phyloP scores from a whole-genome alignment of 495 filamentous ascomycete genomes.

The Clohesyomyces aquaticus region DNA sequence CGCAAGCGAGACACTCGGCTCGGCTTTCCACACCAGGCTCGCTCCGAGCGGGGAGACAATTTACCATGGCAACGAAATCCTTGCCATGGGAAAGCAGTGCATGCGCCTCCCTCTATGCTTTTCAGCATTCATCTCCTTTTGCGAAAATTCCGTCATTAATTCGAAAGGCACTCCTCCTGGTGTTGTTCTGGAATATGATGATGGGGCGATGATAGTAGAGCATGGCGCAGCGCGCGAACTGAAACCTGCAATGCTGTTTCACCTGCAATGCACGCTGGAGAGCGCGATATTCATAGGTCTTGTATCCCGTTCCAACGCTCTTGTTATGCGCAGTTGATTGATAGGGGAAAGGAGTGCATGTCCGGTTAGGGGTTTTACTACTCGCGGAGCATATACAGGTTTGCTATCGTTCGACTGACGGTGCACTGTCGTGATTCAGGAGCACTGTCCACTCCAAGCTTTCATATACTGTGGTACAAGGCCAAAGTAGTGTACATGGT shows the following conservation, averaged over 20 bases:
- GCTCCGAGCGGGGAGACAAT: not conserved
- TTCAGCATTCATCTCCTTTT: no score
- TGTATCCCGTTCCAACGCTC: no score
- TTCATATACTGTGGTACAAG: no score
- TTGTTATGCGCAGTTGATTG: not conserved
- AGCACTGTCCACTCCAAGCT: no score
- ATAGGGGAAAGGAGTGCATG: not conserved
- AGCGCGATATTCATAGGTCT: not conserved
- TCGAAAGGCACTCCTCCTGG: no score
- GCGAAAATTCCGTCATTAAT: no score
- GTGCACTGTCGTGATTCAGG: no score
- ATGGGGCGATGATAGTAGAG: not conserved
- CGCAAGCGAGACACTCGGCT: not conserved
- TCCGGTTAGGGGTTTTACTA: no score
- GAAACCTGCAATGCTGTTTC: conserved; percentile 4
- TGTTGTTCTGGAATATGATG: not conserved
- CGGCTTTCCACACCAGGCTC: not conserved
- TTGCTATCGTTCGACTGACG: no score
- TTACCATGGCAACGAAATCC: not conserved
- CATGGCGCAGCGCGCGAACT: conserved; percentile 6
- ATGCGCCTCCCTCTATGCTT: no score
- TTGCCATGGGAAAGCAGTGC: not conserved
- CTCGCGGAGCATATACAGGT: no score
- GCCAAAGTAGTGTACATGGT: no score
- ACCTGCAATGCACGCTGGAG: not conserved